phyloP scores from a whole-genome alignment of 345 rosid genomes.

The Pelargonium nanum region DNA sequence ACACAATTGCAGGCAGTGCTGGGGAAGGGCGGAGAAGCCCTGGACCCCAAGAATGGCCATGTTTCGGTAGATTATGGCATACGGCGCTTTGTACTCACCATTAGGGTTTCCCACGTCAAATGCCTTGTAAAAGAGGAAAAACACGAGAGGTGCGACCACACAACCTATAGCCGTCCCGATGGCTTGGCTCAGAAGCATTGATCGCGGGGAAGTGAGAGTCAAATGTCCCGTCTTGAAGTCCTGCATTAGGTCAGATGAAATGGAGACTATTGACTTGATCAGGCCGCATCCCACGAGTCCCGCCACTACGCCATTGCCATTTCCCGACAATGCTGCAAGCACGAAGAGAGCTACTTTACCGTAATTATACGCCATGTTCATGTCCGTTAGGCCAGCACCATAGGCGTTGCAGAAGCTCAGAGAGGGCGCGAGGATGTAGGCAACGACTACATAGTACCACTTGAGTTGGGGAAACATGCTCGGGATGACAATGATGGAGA shows the following conservation, averaged over 20 bases:
- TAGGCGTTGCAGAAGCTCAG: conserved; percentile 92
- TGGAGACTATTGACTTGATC: conserved; percentile 68
- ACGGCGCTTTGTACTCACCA: conserved; percentile 90
- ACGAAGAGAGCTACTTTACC: conserved; percentile 84
- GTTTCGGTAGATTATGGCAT: conserved; percentile 66
- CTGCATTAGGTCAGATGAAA: conserved; percentile 84
- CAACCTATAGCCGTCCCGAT: conserved; percentile 83
- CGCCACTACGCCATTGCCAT: conserved; percentile 57
- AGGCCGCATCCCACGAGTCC: conserved; percentile 88
- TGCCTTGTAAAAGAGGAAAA: conserved; percentile 71
- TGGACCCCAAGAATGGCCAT: conserved; percentile 84
- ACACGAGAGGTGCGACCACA: conserved; percentile 62
- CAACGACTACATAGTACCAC: conserved; percentile 74
- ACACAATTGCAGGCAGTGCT: conserved; percentile 66
- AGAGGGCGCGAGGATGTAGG: conserved; percentile 72
- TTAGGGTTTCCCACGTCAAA: conserved; percentile 84
- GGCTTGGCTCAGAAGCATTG: conserved; percentile 75
- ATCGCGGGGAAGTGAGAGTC: conserved; percentile 70
- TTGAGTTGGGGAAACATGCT: conserved; percentile 72
- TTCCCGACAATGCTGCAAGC: conserved; percentile 57
- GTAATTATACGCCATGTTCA: conserved; percentile 91
- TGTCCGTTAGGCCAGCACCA: conserved; percentile 85
- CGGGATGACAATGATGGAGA: conserved; percentile 57
- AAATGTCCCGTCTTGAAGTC: conserved; percentile 84
- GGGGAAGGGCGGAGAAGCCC: conserved; percentile 80